Evolutionary conservation across 2,329 filamentous ascomycete genomes (phyloP), one percentile per base, ranked within the genome.

Genomic region (Colletotrichum cereale): DNA sequence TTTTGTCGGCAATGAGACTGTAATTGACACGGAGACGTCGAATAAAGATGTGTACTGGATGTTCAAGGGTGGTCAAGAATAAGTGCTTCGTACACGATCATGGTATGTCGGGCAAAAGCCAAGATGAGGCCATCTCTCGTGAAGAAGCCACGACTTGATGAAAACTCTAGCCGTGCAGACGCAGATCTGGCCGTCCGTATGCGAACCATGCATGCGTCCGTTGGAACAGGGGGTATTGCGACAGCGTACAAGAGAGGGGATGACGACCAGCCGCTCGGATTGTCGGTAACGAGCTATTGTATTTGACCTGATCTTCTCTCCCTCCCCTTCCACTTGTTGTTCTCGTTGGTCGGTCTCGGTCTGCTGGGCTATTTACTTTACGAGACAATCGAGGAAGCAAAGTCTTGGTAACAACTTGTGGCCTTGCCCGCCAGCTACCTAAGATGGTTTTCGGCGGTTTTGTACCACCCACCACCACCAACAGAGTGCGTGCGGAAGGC

Each of bases 111-210:
- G 36, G 36, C 14, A 14, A 26, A 40, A 24, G 53, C 52, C 44
- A 57, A 42, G 61, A 44, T 34, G 29, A 26, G 12, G 18, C 31
- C 36, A 21, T 24, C 21, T 21, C n/a, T 12, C 48, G 31, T 24
- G 36, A n/a, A n/a, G 26, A n/a, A 60, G 44, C 40, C 40, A 38
- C 48, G 47, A 69, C 67, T 53, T 60, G 53, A 65, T 50, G 10
- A 31, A 47, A 40, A 57, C 34, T n/a, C 34, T 34, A 53, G 26
- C 53, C 53, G 61, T 47, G 62, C 44, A 69, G 44, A 24, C 44
- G 66, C 66, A 55, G 62, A 60, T 55, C 62, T 69, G 53, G 61
- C 53, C 52, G 53, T 40, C 40, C 26, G 52, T 34, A 68, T 55
- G 62, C 62, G 62, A 66, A 52, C 53, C 66, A 44, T n/a, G 36